A percentile compares a stretch with the other conserved stretches of the same genome.
Conservation (phyloP, 2,329 filamentous ascomycete species). For the Fusarium incarnatum region DNA sequence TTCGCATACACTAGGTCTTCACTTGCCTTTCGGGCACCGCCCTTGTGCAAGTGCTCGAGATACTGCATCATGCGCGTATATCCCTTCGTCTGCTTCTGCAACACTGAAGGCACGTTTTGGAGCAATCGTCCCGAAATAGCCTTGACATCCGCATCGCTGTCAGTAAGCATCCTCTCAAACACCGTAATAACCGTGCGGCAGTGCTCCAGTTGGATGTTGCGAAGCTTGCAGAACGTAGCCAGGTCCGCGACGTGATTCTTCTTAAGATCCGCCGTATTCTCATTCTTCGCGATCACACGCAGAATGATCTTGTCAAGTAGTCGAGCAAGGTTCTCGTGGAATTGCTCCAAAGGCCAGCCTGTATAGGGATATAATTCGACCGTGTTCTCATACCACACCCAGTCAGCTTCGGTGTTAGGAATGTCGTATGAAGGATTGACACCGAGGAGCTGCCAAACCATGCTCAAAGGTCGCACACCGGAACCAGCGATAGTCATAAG, state of each 20-base stretch:
- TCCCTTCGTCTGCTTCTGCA: slow-evolving; percentile 14
- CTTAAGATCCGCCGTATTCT: not conserved
- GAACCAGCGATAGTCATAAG: slow-evolving; percentile 22
- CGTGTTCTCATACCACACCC: slow-evolving; percentile 22
- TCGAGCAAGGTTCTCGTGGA: slow-evolving; percentile 2
- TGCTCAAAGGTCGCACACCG: slow-evolving; percentile 12
- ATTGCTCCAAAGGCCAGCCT: slow-evolving; percentile 13
- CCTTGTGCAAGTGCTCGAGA: not conserved
- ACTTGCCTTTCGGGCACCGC: not conserved
- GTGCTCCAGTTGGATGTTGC: slow-evolving; percentile 24
- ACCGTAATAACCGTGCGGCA: slow-evolving; percentile 5
- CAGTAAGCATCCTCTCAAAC: slow-evolving; percentile 18
- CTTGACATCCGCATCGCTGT: fast-evolving
- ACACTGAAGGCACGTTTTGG: not conserved
- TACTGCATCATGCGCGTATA: slow-evolving; percentile 11
- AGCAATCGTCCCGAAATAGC: not conserved
- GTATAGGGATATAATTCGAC: slow-evolving; percentile 24
- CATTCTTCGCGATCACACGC: slow-evolving; percentile 10
- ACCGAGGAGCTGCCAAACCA: slow-evolving; percentile 21
- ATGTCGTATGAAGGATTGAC: slow-evolving; percentile 3
- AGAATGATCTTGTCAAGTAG: slow-evolving; percentile 28
- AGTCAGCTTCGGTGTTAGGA: not conserved
- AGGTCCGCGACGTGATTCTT: not conserved
- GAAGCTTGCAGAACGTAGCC: slow-evolving; percentile 8
- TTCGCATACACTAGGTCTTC: slow-evolving; percentile 15